Evolutionary conservation across 2,329 filamentous ascomycete genomes (phyloP).

Genomic region (Aspergillus sp.): DNA sequence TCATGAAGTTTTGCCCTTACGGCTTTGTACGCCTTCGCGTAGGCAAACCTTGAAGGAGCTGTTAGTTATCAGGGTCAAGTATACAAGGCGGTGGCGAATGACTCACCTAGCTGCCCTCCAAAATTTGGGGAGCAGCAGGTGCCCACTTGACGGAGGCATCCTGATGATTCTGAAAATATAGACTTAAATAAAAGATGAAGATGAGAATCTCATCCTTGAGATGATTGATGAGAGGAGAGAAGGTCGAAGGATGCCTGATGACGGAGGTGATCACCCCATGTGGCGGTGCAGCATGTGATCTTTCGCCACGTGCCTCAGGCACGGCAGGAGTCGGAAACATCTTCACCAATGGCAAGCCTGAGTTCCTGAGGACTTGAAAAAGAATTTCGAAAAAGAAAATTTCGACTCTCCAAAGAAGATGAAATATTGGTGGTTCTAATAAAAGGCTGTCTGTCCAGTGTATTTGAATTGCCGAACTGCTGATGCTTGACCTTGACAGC

Average conservation of each 20-base stretch:
- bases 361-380: not conserved
- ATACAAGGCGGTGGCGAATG: constrained; percentile 3
- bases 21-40: constrained; percentile 47
- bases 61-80: constrained; percentile 23
- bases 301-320: constrained; percentile 14
- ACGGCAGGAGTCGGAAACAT: not conserved
- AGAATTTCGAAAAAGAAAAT: not conserved
- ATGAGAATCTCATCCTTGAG: constrained; percentile 19
- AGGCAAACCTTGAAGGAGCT: constrained; percentile 41
- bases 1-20: constrained; percentile 45
- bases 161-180: constrained; percentile 17
- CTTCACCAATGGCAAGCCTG: not conserved
- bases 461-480: no score
- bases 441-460: no score
- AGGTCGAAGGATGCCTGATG: constrained; percentile 28
- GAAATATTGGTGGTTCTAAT: no score
- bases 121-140: constrained; percentile 51
- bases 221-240: constrained; percentile 15
- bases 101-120: constrained; percentile 50
- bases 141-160: constrained; percentile 51
- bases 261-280: constrained; percentile 15
- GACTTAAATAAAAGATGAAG: constrained; percentile 10
- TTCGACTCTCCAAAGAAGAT: not conserved
- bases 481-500: not conserved
- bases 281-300: constrained; percentile 27